Conservation (phyloP, 805 yeast genomes). For the Starmerella bombi region DNA sequence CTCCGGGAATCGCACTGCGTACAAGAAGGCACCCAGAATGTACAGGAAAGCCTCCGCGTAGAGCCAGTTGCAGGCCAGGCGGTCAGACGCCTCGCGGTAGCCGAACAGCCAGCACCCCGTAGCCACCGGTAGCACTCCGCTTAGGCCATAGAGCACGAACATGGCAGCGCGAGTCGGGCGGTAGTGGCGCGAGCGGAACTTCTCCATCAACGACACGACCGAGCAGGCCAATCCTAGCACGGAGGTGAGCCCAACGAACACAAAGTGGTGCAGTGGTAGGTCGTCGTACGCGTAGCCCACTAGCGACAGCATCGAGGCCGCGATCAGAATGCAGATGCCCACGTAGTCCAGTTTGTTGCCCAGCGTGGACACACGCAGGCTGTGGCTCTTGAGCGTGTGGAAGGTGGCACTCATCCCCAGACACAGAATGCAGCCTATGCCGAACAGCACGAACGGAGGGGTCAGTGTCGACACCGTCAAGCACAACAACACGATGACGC, state of each 20-base stretch:
- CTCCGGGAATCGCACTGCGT: constrained; percentile 73
- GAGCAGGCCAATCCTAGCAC: constrained; percentile 50
- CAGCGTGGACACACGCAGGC: constrained; percentile 37
- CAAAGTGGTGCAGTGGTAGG: constrained; percentile 24
- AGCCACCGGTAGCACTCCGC: constrained; percentile 58
- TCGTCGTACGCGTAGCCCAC: constrained; percentile 36
- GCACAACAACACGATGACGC: constrained; percentile 18
- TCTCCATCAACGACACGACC: constrained; percentile 46
- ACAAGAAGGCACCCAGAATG: constrained; percentile 64
- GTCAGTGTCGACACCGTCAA: constrained; percentile 11
- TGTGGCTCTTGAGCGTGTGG: constrained; percentile 58
- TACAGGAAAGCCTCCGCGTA: constrained; percentile 60
- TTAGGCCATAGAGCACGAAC: constrained; percentile 69
- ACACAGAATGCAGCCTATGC: constrained; percentile 46
- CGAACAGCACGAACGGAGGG: constrained; percentile 40
- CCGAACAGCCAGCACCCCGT: constrained; percentile 43
- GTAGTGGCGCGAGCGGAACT: constrained; percentile 57
- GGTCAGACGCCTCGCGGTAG: constrained; percentile 31
- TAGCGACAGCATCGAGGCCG: constrained; percentile 46
- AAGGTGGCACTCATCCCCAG: constrained; percentile 51
- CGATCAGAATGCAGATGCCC: constrained; percentile 57
- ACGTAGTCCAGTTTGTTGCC: constrained; percentile 66
- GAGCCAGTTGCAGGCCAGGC: constrained; percentile 52
- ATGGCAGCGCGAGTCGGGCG: constrained; percentile 63
- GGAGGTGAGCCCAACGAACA: constrained; percentile 34